Base-by-base conservation (phyloP, 2,329 filamentous ascomycete genomes). In the Incumbomyces lentus region DNA sequence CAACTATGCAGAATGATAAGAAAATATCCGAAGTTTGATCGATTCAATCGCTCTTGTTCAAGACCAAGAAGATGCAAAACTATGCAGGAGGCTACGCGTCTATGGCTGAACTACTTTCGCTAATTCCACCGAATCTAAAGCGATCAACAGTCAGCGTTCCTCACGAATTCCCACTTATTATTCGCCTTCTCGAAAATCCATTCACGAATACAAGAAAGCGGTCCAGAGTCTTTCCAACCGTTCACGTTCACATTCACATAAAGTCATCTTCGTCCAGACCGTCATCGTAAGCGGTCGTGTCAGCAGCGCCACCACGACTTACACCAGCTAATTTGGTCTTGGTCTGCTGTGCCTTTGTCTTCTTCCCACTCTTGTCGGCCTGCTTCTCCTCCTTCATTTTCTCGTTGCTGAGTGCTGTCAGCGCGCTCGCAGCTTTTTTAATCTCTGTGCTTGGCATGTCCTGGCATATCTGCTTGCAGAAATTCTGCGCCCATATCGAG, bases 331-430 rank as follows among this genome's bases (percentile, higher is more conserved):
- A 72, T 6, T 79, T 82, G 14, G 85, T 79, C 80, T 98, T 98
- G 33, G 84, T 94, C 80, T 96, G 96, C 52, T 86, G 84, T 3
- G 89, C 89, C 78, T 96, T 96, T 58, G 75, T 81, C 80, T 96
- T 98, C 84, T 96, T 98, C 60, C 83, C 86, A 46, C 86, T 82
- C 75, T 95, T 95, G 55, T 95, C 87, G 2, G 86, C 79, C 3
- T 83, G 81, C 76, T 96, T 95, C 76, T 98, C 92, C 67, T 95
- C 89, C 73, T 88, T 93, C 83, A 96, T 83, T 76, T 94, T 95
- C 78, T 96, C 92, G 64, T 98, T 98, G 63, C 86, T 78, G 47
- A 95, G 75, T 4, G 88, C 83, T n/a, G 89, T 95, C 60, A 98
- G 69, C 4, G 78, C 76, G 65, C 85, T 93, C 11, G 87, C 79